phyloP scores from a whole-genome alignment of 768 basidiomycete genomes.

The Suillus plorans region DNA sequence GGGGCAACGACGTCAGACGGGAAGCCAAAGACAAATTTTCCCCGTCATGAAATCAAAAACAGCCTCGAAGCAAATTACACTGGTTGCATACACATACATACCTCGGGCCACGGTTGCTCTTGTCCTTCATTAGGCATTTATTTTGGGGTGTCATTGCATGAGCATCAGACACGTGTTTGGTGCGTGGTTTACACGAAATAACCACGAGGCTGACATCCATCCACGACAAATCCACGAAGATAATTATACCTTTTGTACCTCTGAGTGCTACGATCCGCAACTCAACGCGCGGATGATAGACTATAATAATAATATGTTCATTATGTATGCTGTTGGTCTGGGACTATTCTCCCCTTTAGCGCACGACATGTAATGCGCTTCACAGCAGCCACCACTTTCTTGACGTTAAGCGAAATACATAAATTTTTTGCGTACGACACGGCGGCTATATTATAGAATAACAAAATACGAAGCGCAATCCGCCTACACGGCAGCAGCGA shows the following conservation, averaged over 20 bases:
- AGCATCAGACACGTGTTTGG: background rate
- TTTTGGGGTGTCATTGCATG: background rate
- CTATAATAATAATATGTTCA: background rate
- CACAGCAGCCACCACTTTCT: background rate
- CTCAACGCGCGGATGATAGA: no score
- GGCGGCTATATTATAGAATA: background rate
- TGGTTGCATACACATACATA: background rate
- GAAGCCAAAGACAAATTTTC: slow-evolving; percentile 24
- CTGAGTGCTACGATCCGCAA: background rate
- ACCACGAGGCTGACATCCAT: background rate
- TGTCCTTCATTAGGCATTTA: background rate
- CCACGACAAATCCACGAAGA: background rate
- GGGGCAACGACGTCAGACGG: slow-evolving; percentile 72
- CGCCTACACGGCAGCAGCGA: background rate
- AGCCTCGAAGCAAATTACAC: background rate
- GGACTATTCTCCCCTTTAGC: background rate
- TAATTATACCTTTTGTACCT: background rate
- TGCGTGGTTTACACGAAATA: background rate
- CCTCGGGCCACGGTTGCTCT: slow-evolving; percentile 4
- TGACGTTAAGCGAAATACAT: slow-evolving; percentile 3
- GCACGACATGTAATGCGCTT: background rate
- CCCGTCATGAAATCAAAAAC: slow-evolving; percentile 4
- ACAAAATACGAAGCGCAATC: background rate
- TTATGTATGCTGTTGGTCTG: background rate
- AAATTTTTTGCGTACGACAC: background rate